Evolutionary conservation across 78 protist genomes (phyloP).

Genomic region (Planoprotostelium fungivorum): DNA sequence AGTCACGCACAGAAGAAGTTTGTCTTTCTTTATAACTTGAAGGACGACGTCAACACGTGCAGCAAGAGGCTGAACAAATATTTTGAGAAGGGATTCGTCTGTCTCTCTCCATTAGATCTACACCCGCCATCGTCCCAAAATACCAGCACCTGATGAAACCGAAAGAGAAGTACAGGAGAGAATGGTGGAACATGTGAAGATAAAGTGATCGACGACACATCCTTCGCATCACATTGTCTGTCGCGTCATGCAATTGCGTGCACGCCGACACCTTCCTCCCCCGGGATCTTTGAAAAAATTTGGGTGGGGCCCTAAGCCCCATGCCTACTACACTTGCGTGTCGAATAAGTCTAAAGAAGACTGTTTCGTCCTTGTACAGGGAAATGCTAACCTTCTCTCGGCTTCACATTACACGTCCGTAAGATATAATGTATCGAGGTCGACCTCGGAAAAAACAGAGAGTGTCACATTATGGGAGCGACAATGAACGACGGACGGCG

Average conservation of each 20-base stretch:
- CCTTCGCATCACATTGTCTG: too few relatives aligned
- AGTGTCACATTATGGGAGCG: too few relatives aligned
- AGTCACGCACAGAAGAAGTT: not conserved
- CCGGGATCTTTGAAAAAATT: not conserved
- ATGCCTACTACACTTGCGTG: not conserved
- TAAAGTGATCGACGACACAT: too few relatives aligned
- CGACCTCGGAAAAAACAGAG: too few relatives aligned
- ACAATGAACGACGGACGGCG: too few relatives aligned
- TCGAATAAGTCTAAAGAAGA: not conserved
- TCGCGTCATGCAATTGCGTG: too few relatives aligned
- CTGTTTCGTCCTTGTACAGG: slow-evolving; percentile 1
- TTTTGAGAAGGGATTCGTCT: not conserved
- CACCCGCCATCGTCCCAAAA: not conserved
- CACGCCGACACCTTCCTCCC: too few relatives aligned
- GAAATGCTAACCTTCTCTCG: slow-evolving; percentile 1
- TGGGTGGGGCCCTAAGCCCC: not conserved
- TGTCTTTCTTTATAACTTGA: not conserved
- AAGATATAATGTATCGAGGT: too few relatives aligned
- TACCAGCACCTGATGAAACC: not conserved
- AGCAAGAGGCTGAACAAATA: not conserved
- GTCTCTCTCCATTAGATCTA: not conserved
- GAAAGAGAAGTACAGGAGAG: not conserved
- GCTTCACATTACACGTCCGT: slow-evolving; percentile 1
- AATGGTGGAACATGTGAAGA: not conserved
- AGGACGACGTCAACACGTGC: not conserved